A percentile compares a stretch with the other conserved stretches of the same genome.
phyloP scores from a whole-genome alignment of 805 yeast genomes.

The Saturnispora gosingensis region DNA sequence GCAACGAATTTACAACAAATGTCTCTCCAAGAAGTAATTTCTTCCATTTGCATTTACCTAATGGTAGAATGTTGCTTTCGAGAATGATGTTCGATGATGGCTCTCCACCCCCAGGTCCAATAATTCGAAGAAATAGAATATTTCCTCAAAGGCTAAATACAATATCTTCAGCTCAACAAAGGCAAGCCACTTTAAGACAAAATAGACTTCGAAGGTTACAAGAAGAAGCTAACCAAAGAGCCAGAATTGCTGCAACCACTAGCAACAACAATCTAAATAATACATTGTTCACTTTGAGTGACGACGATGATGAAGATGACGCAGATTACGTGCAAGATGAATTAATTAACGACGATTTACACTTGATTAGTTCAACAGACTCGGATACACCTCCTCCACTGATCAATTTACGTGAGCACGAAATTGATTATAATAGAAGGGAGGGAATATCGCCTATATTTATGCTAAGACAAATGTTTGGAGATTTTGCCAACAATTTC shows the following conservation, averaged over 20 bases:
- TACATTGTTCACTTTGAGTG: not conserved
- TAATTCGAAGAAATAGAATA: not conserved
- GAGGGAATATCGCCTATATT: not conserved
- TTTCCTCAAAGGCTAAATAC: constrained; percentile 7
- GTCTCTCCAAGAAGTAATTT: not conserved
- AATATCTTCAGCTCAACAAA: not conserved
- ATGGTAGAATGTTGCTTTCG: not conserved
- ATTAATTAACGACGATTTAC: constrained; percentile 2
- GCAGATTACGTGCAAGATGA: constrained; percentile 5
- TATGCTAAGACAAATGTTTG: not conserved
- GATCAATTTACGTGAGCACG: not conserved
- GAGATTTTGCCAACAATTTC: not conserved
- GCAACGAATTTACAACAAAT: constrained; percentile 5
- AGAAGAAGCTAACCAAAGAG: not conserved
- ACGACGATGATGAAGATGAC: constrained; percentile 10
- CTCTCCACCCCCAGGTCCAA: not conserved
- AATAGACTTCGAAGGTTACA: not conserved
- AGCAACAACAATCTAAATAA: not conserved
- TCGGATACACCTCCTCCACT: not conserved
- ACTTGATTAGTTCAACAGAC: constrained; percentile 8
- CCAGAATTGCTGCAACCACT: not conserved
- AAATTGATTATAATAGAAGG: not conserved
- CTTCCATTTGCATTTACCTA: constrained; percentile 5
- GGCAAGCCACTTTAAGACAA: not conserved
- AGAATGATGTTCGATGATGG: not conserved